phyloP scores from a whole-genome alignment of 176 grass and related monocot species.

The Urochloa ruziziensis region DNA sequence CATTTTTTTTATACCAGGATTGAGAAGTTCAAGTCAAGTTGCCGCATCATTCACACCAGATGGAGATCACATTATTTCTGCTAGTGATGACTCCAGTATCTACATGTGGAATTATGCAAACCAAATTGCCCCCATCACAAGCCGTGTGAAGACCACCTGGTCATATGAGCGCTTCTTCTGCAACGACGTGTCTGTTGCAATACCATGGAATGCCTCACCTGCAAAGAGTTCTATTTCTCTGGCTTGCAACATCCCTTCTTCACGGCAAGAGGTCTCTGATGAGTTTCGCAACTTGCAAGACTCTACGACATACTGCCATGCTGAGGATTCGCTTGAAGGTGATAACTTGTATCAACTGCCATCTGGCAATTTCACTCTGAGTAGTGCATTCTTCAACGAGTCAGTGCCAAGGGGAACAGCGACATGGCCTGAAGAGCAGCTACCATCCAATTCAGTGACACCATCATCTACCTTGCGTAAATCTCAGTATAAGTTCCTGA shows the following conservation, averaged over 20 bases:
- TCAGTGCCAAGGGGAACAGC: constrained; percentile 55
- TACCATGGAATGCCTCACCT: constrained; percentile 72
- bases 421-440: constrained; percentile 93
- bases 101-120: constrained; percentile 69
- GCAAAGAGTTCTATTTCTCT: constrained; percentile 37
- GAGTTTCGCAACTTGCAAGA: constrained; percentile 20
- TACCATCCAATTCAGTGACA: constrained; percentile 42
- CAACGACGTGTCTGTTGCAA: constrained; percentile 52
- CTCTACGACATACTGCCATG: neutral
- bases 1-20: constrained; percentile 38
- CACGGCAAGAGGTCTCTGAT: constrained; percentile 34
- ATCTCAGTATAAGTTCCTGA: constrained; percentile 86
- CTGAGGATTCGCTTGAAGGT: constrained; percentile 31
- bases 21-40: constrained; percentile 59
- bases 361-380: constrained; percentile 60
- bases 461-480: constrained; percentile 52
- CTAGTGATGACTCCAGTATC: constrained; percentile 67
- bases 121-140: constrained; percentile 46
- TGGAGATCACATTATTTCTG: constrained; percentile 83
- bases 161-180: constrained; percentile 72
- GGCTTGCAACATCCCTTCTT: constrained; percentile 49
- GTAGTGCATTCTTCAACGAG: constrained; percentile 51
- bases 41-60: constrained; percentile 80
- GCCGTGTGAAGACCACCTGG: constrained; percentile 42
- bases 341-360: constrained; percentile 35